Conservation (phyloP, 2,329 filamentous ascomycete genomes). For the Fusarium coffeatum region DNA sequence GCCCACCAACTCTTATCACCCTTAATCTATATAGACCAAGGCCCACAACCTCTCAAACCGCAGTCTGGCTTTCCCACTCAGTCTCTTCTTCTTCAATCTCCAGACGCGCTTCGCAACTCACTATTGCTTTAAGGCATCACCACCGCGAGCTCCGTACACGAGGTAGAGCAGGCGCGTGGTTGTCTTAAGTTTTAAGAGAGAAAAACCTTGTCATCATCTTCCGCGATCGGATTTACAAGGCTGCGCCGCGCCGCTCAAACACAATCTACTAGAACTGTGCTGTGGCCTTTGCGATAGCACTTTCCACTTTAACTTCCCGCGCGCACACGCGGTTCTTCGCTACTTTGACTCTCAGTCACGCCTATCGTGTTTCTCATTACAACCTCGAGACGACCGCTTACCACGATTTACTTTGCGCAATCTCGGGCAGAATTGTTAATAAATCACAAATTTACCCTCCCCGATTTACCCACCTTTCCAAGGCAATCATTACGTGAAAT, state of each 20-base stretch:
- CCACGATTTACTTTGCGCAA: slow-evolving; percentile 22
- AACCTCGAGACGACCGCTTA: slow-evolving; percentile 22
- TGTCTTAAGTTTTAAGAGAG: background rate
- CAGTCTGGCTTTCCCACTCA: slow-evolving; percentile 13
- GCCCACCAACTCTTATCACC: slow-evolving; percentile 15
- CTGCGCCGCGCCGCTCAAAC: slow-evolving; percentile 32
- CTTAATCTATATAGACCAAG: slow-evolving; percentile 36
- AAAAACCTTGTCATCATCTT: background rate
- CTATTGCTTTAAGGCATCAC: slow-evolving; percentile 27
- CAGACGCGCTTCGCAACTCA: slow-evolving; percentile 29
- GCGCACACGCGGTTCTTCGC: slow-evolving; percentile 5
- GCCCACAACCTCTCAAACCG: slow-evolving; percentile 4
- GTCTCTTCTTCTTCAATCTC: slow-evolving; percentile 16
- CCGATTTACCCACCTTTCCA: background rate
- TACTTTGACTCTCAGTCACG: background rate
- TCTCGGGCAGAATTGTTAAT: slow-evolving; percentile 18
- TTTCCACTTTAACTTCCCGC: slow-evolving; percentile 3
- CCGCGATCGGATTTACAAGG: slow-evolving; percentile 15
- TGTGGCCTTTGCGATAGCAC: slow-evolving; percentile 23
- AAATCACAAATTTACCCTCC: slow-evolving; percentile 5
- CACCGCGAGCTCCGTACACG: slow-evolving; percentile 28
- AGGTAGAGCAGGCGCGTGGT: slow-evolving; percentile 23
- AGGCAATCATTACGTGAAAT: slow-evolving; percentile 7
- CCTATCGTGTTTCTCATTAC: background rate
- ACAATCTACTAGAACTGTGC: slow-evolving; percentile 3